Evolutionary conservation across 148 eudicot species (phyloP).

Genomic region (Nepenthes mirabilis): DNA sequence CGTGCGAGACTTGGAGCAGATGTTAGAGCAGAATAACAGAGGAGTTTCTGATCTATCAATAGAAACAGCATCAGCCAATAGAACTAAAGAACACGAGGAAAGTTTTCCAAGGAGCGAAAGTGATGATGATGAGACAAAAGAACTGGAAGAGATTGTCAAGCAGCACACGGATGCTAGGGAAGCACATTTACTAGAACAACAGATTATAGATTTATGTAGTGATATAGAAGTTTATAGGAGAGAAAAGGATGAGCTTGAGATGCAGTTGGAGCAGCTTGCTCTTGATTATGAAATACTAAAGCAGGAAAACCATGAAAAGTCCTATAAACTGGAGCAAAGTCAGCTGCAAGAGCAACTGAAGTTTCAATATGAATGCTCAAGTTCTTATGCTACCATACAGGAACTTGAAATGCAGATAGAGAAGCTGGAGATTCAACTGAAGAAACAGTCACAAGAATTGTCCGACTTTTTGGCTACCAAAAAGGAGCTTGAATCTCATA

Average conservation of each 20-base stretch:
- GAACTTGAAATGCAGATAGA: slow-evolving; percentile 19
- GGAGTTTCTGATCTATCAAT: slow-evolving; percentile 24
- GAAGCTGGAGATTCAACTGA: slow-evolving; percentile 21
- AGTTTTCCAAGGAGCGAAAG: slow-evolving; percentile 24
- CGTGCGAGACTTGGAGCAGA: slow-evolving; percentile 76
- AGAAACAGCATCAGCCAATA: slow-evolving; percentile 15
- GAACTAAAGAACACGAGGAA: slow-evolving; percentile 25
- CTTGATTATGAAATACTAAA: slow-evolving; percentile 89
- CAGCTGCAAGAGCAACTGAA: slow-evolving; percentile 77
- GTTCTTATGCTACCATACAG: slow-evolving; percentile 27
- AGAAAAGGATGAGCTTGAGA: slow-evolving; percentile 83
- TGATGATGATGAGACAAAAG: slow-evolving; percentile 72
- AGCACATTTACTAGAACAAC: slow-evolving; percentile 51
- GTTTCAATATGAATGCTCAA: slow-evolving; percentile 69
- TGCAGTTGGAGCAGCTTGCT: slow-evolving; percentile 95
- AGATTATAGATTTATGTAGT: slow-evolving; percentile 57
- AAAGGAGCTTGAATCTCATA: slow-evolving; percentile 21
- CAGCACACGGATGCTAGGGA: slow-evolving; percentile 60
- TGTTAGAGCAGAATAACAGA: slow-evolving; percentile 50
- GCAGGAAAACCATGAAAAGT: slow-evolving; percentile 82
- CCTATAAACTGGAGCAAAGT: slow-evolving; percentile 62
- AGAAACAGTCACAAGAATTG: slow-evolving; percentile 13
- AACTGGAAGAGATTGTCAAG: slow-evolving; percentile 70
- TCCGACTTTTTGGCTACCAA: slow-evolving; percentile 14
- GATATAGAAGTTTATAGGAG: slow-evolving; percentile 72